Evolutionary conservation across 1,139 yeast species (phyloP).

Genomic region (Magnusiomyces paraingens): DNA sequence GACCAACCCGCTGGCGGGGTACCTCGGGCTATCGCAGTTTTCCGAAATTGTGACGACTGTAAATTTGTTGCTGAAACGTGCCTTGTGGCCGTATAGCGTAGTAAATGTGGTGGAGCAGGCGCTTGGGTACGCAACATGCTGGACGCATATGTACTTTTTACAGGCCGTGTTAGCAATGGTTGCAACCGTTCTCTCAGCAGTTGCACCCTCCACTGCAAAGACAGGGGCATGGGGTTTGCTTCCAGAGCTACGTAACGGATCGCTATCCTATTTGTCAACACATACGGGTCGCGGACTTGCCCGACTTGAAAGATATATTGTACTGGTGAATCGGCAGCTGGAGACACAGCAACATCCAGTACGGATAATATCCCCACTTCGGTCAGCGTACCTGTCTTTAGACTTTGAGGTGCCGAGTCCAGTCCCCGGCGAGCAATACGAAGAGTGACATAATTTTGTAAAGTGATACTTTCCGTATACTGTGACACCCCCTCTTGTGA

Average conservation of each 20-base stretch:
- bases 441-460: neutral
- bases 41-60: slow-evolving; percentile 38
- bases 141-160: slow-evolving; percentile 26
- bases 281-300: slow-evolving; percentile 32
- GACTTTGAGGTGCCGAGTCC: slow-evolving; percentile 24
- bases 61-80: slow-evolving; percentile 40
- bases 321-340: slow-evolving; percentile 36
- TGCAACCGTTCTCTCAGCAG: neutral
- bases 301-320: slow-evolving; percentile 44
- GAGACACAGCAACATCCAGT: slow-evolving; percentile 30
- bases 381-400: slow-evolving; percentile 58
- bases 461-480: neutral
- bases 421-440: slow-evolving; percentile 6
- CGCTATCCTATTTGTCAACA: slow-evolving; percentile 12
- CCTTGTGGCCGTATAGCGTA: slow-evolving; percentile 38
- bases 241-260: slow-evolving; percentile 6
- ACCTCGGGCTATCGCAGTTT: slow-evolving; percentile 38
- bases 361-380: slow-evolving; percentile 46
- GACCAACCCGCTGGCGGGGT: slow-evolving; percentile 41
- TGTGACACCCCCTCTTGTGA: neutral
- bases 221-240: slow-evolving; percentile 8
- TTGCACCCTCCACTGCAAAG: neutral
- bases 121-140: slow-evolving; percentile 45
- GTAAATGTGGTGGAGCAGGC: slow-evolving; percentile 39
- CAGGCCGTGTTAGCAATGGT: neutral